A percentile compares a stretch with the other conserved stretches of the same genome.
Evolutionary conservation across 1,139 yeast species (phyloP).

Genomic region (Candida freyschussii): DNA sequence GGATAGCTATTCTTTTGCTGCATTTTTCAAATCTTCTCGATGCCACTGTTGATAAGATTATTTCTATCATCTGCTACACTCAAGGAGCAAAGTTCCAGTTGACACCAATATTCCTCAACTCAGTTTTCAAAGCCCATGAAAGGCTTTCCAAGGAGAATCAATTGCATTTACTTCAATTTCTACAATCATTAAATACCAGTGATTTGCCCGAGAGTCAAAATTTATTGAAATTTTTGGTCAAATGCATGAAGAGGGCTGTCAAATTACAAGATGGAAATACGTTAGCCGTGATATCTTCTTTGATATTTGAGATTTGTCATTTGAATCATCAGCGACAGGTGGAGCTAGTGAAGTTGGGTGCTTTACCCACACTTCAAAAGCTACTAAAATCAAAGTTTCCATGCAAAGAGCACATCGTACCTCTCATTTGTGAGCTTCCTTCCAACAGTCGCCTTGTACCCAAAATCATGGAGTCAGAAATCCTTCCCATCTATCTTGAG

Average conservation of each 20-base stretch:
- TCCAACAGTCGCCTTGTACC: slow-evolving; percentile 31
- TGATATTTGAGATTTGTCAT: slow-evolving; percentile 53
- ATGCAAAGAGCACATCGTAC: slow-evolving; percentile 57
- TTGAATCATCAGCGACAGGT: slow-evolving; percentile 48
- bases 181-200: slow-evolving; percentile 26
- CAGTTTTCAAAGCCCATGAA: slow-evolving; percentile 38
- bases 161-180: slow-evolving; percentile 37
- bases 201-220: slow-evolving; percentile 13
- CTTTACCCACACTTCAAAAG: slow-evolving; percentile 45
- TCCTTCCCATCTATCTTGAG: slow-evolving; percentile 40
- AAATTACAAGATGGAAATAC: slow-evolving; percentile 37
- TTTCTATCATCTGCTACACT: slow-evolving; percentile 38
- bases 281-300: slow-evolving; percentile 40
- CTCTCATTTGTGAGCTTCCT: slow-evolving; percentile 59
- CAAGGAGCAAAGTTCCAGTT: slow-evolving; percentile 41
- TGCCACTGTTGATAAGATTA: slow-evolving; percentile 29
- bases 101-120: slow-evolving; percentile 41
- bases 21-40: slow-evolving; percentile 17
- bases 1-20: slow-evolving; percentile 23
- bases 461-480: slow-evolving; percentile 34
- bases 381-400: slow-evolving; percentile 45
- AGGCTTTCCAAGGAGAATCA: slow-evolving; percentile 33
- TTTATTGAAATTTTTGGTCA: slow-evolving; percentile 29
- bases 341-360: slow-evolving; percentile 51
- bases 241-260: slow-evolving; percentile 13